Percentiles rank a stretch among this genome's conserved stretches.
Conservation (phyloP, 495 filamentous ascomycete genomes). For the Penicillium chermesinum region DNA sequence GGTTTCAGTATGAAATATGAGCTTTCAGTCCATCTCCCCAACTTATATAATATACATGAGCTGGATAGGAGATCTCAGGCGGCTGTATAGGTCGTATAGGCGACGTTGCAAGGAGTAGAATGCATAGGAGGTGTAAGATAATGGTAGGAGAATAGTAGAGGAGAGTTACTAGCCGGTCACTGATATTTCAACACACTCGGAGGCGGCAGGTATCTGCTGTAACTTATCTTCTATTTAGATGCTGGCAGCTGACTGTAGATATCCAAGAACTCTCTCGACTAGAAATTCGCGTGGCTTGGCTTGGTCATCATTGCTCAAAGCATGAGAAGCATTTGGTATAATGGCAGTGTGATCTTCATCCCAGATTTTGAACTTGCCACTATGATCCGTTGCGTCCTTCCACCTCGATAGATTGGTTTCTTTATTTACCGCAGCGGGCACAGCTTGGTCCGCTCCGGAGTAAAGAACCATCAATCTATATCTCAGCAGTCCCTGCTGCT, state of each 20-base stretch:
- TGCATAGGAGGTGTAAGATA: too few relatives aligned
- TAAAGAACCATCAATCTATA: conserved; percentile 48
- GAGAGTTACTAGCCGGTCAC: too few relatives aligned
- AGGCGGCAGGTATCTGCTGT: too few relatives aligned
- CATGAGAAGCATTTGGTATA: conserved; percentile 44
- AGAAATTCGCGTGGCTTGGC: conserved; percentile 36
- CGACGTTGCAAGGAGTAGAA: too few relatives aligned
- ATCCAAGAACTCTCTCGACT: conserved; percentile 32
- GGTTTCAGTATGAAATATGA: too few relatives aligned
- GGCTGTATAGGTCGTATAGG: too few relatives aligned
- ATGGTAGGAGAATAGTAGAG: too few relatives aligned
- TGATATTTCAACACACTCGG: too few relatives aligned
- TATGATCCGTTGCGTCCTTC: conserved; percentile 49
- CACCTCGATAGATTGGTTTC: conserved; percentile 56
- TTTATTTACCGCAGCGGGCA: conserved; percentile 61
- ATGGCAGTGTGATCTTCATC: conserved; percentile 33
- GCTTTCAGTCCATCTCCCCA: too few relatives aligned
- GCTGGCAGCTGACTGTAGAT: conserved; percentile 11
- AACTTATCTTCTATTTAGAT: neutral
- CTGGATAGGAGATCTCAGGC: too few relatives aligned
- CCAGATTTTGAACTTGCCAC: conserved; percentile 30
- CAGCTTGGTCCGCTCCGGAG: conserved; percentile 64
- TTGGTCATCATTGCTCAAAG: conserved; percentile 44
- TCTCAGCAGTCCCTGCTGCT: conserved; percentile 49
- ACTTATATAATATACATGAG: too few relatives aligned